Evolutionary conservation across 352 stramenopile species (phyloP).

Genomic region (Globisporangium mamillatum): DNA sequence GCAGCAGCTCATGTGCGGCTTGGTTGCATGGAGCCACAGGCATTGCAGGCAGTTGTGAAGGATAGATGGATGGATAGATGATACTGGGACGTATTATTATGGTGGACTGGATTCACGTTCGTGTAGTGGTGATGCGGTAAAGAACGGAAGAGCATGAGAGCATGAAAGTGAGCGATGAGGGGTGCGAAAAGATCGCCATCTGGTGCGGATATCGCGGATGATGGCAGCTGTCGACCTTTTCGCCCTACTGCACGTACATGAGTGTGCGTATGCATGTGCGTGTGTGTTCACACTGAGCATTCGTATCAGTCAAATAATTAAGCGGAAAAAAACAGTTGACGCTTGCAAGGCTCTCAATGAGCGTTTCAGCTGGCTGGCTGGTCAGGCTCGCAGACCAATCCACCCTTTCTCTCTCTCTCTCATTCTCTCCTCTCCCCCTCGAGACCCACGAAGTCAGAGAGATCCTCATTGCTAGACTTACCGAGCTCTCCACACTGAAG

Average conservation of each 20-base stretch:
- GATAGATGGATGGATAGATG: background rate
- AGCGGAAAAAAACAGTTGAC: background rate
- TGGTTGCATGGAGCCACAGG: background rate
- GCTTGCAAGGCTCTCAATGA: background rate
- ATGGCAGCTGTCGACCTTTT: conserved; percentile 3
- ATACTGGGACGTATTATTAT: background rate
- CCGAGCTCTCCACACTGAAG: background rate
- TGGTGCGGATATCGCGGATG: background rate
- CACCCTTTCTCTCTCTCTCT: background rate
- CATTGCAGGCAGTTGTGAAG: background rate
- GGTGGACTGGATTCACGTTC: background rate
- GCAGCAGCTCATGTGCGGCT: background rate
- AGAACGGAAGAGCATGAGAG: background rate
- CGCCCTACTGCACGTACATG: no score
- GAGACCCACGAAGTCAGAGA: background rate
- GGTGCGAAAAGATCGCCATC: background rate
- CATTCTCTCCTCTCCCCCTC: background rate
- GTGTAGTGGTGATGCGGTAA: background rate
- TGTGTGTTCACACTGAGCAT: background rate
- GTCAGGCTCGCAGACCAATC: background rate
- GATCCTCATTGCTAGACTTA: background rate
- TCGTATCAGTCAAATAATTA: background rate
- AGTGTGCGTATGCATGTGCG: no score
- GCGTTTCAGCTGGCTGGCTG: conserved; percentile 1
- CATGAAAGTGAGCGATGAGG: background rate